phyloP scores from a whole-genome alignment of 192 early-diverging fungal genomes.

The Geosiphon pyriformis region DNA sequence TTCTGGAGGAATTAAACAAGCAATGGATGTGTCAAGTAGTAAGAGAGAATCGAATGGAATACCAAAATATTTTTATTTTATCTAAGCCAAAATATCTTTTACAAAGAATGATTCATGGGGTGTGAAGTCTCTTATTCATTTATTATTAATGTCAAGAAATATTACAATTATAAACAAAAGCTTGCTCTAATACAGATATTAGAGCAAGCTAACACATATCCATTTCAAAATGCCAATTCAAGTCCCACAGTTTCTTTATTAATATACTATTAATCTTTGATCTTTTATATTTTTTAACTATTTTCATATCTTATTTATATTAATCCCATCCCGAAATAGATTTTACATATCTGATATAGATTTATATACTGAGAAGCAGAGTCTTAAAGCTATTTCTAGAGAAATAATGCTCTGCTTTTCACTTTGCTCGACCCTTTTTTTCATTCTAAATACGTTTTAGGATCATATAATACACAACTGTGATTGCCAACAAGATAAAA shows the following conservation, averaged over 20 bases:
- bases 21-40: too few relatives aligned
- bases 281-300: too few relatives aligned
- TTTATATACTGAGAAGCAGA: too few relatives aligned
- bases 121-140: not conserved
- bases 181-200: not conserved
- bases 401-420: too few relatives aligned
- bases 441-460: not conserved
- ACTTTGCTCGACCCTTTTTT: too few relatives aligned
- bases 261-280: too few relatives aligned
- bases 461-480: too few relatives aligned
- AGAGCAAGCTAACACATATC: not conserved
- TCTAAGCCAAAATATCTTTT: not conserved
- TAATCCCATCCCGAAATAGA: too few relatives aligned
- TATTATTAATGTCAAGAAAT: not conserved
- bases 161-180: constrained; percentile 2
- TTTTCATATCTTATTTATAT: too few relatives aligned
- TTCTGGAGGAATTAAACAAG: too few relatives aligned
- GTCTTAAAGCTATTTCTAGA: too few relatives aligned
- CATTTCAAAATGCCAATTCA: not conserved
- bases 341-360: too few relatives aligned
- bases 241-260: constrained; percentile 1
- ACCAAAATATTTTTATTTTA: constrained; percentile 1
- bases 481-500: not conserved
- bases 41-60: not conserved
- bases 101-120: not conserved